Evolutionary conservation across 345 rosid species (phyloP), one percentile per base, ranked within the genome.

Genomic region (Moricandia arvensis): DNA sequence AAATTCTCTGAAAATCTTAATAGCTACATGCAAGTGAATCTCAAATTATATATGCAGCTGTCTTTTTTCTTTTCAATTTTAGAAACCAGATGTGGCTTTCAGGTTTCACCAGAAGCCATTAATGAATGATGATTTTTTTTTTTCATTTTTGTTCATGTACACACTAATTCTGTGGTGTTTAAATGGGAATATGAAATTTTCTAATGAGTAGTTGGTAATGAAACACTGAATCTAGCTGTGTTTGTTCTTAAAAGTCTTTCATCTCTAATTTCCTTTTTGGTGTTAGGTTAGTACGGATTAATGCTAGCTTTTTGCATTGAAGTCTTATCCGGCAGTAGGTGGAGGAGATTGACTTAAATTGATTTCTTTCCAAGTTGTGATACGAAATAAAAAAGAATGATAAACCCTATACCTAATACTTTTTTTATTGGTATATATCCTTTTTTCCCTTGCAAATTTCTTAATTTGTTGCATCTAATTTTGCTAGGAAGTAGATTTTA

Each of bases 221-320:
- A 47, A 75, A 35, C 68, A 66, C 18, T 67, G 68, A 75, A 75
- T 51, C 63, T 29, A 60, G 80, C 65, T 68, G 59, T 68, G 59
- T 76, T 63, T 38, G 64, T 65, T 70, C 80, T 76, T 63, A 55
- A 57, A 70, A 15, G 60, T 41, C 31, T 55, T 43, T n/a, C 21
- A 41, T 70, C 51, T 45, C 47, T 9, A 63, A 63, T 70, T 63
- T 70, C 80, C 80, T 10, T 76, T 76, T 63, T 7, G 35, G 75
- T 70, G 65, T 76, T 76, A 63, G 71, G 61, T 63, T 76, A 70
- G 75, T 70, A 63, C 71, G 60, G 75, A 70, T 63, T 62, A 68
- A 68, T 69, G 75, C 65, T 9, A 13, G 49, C n/a, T 54, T 69
- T 8, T 57, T 59, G 58, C 63, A 61, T 68, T 69, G 4, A 76